phyloP scores from a whole-genome alignment of 73 alveolate species.

The Chromera velia region DNA sequence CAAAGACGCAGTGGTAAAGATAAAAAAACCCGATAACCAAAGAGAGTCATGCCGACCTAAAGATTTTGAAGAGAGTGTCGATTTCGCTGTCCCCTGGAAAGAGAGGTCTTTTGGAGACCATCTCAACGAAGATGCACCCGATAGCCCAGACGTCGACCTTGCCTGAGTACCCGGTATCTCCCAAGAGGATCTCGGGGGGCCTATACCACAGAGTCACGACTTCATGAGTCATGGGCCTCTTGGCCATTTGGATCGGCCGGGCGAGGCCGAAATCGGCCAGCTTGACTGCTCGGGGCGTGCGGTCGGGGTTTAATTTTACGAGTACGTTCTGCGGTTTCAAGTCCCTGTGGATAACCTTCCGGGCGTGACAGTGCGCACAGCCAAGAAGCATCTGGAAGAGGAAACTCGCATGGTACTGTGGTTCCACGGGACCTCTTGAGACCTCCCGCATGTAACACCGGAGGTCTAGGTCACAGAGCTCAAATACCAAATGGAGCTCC shows the following conservation, averaged over 20 bases:
- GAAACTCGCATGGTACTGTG: conserved; percentile 26
- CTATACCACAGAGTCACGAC: conserved; percentile 74
- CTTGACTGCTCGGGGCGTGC: conserved; percentile 61
- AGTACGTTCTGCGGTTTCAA: conserved; percentile 78
- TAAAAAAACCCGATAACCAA: too few species aligned
- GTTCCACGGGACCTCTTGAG: conserved; percentile 7
- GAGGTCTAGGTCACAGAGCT: conserved; percentile 57
- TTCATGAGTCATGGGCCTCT: conserved; percentile 57
- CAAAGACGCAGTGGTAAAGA: too few species aligned
- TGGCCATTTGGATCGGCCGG: conserved; percentile 76
- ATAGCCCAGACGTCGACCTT: not conserved
- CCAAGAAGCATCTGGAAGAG: conserved; percentile 62
- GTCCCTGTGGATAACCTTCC: conserved; percentile 84
- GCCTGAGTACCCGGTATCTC: conserved; percentile 13
- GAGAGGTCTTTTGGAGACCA: conserved; percentile 66
- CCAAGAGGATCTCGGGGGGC: conserved; percentile 72
- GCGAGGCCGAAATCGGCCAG: conserved; percentile 93
- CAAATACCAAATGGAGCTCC: conserved; percentile 53
- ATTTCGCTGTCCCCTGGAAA: conserved; percentile 73
- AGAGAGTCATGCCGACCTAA: too few species aligned
- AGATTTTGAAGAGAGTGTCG: conserved; percentile 81
- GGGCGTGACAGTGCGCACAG: conserved; percentile 73
- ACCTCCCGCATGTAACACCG: conserved; percentile 11
- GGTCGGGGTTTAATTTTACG: too few species aligned
- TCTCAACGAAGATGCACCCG: conserved; percentile 71